These are phyloP conservation scores for Neurospora sp. DNA, from an alignment of 2,329 filamentous ascomycete genomes.

Conservation along the genomic window DNA sequence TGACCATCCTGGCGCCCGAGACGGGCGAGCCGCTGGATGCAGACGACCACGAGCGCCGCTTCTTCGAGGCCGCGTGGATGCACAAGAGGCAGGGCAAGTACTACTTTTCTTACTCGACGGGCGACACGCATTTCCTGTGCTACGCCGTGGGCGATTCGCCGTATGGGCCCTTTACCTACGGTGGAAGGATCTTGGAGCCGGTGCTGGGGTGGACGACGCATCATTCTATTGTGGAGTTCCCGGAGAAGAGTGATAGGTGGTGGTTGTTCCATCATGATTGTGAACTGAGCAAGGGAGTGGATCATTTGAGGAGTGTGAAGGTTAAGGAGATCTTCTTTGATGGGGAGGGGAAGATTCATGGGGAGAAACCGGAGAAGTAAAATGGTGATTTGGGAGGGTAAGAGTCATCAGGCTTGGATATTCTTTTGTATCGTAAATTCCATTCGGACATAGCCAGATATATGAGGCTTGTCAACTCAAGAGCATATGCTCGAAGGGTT, in stretches of 20 bases:
- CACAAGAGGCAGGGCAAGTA: conserved; percentile 61
- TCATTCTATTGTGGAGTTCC: conserved; percentile 66
- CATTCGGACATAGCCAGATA: neutral
- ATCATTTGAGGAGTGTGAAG: conserved; percentile 65
- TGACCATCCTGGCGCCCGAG: conserved; percentile 54
- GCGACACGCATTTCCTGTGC: conserved; percentile 64
- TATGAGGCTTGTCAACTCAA: neutral
- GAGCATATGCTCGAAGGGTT: neutral
- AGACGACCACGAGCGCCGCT: conserved; percentile 62
- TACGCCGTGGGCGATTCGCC: conserved; percentile 58
- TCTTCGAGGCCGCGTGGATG: conserved; percentile 76
- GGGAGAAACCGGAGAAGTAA: conserved; percentile 23
- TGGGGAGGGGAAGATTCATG: conserved; percentile 49
- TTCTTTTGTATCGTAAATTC: neutral
- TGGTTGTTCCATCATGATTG: conserved; percentile 72
- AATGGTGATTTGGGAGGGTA: neutral
- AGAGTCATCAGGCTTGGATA: neutral
- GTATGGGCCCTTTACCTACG: conserved; percentile 63
- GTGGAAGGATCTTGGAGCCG: conserved; percentile 61
- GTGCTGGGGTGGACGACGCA: conserved; percentile 76
- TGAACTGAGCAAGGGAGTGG: conserved; percentile 55
- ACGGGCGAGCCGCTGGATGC: conserved; percentile 48
- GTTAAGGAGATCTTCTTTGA: conserved; percentile 67
- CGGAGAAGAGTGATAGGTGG: conserved; percentile 44
- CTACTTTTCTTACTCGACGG: conserved; percentile 71